Evolutionary conservation across 2,329 filamentous ascomycete species (phyloP).

Genomic region (Cercospora nicotianae): DNA sequence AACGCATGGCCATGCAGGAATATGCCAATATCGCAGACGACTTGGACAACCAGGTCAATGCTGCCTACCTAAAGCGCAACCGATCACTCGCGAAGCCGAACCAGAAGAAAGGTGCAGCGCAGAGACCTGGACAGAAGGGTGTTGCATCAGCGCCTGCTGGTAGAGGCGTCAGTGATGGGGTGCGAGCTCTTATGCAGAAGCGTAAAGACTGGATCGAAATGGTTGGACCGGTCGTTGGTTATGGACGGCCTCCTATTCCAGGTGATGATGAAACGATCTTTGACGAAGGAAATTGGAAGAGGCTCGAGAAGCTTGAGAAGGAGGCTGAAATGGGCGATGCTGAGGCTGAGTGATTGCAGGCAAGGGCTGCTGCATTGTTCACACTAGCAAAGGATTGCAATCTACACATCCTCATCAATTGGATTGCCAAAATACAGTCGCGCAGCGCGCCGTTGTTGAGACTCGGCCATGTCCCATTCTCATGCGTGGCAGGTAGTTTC

Average conservation of each 20-base stretch:
- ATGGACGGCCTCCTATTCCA: constrained; percentile 75
- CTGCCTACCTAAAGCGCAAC: constrained; percentile 92
- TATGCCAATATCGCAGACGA: constrained; percentile 97
- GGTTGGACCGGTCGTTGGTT: constrained; percentile 87
- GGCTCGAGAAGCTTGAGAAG: constrained; percentile 71
- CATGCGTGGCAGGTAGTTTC: no score
- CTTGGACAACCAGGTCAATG: constrained; percentile 89
- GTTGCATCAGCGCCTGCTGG: constrained; percentile 66
- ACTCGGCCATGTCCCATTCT: no score
- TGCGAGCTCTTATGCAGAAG: constrained; percentile 88
- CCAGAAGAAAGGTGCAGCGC: constrained; percentile 67
- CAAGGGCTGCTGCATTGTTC: no score
- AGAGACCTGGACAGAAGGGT: constrained; percentile 60
- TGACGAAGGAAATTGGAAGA: constrained; percentile 68
- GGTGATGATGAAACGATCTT: constrained; percentile 75
- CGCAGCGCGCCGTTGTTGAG: no score
- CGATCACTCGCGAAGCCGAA: constrained; percentile 85
- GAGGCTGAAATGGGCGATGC: constrained; percentile 69
- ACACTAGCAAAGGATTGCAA: no score
- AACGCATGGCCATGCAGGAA: constrained; percentile 93
- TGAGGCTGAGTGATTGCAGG: constrained; percentile 27
- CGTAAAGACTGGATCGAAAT: constrained; percentile 85
- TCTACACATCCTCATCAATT: no score
- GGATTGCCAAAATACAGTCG: no score
- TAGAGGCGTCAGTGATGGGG: constrained; percentile 86